Conservation (phyloP, 1,284 basidiomycete species). For the Ceratobasidium sp. region DNA sequence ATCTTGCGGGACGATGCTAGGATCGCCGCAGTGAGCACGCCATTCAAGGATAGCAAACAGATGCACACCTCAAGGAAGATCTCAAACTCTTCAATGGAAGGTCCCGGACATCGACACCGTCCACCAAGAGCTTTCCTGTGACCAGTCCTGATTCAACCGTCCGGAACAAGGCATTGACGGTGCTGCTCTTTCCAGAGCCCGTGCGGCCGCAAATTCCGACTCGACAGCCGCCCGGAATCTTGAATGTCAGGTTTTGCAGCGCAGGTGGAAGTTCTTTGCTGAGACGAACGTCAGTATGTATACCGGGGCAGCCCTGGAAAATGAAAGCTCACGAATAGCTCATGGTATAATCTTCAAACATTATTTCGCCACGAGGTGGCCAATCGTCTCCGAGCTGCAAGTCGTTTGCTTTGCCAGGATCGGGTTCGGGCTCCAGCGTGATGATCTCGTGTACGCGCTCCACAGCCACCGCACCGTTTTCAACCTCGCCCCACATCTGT, state of each 20-base stretch:
- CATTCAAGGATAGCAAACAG: not conserved
- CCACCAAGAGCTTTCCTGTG: not conserved
- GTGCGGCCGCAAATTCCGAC: constrained; percentile 15
- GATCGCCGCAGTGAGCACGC: not conserved
- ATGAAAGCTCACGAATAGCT: not conserved
- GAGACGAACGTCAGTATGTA: not conserved
- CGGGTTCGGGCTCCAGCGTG: not conserved
- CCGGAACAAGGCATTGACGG: constrained; percentile 17
- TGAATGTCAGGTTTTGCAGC: constrained; percentile 3
- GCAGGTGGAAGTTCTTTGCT: not conserved
- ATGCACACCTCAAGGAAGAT: constrained; percentile 4
- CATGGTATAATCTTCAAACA: constrained; percentile 11
- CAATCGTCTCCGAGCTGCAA: not conserved
- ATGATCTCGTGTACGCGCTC: constrained; percentile 8
- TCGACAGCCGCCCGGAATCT: not conserved
- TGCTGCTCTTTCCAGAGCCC: constrained; percentile 22
- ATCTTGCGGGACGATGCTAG: constrained; percentile 18
- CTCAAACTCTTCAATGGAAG: not conserved
- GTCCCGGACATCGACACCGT: not conserved
- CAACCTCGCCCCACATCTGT: constrained; percentile 2
- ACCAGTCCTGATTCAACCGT: constrained; percentile 4
- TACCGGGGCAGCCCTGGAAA: not conserved
- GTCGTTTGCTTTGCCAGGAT: not conserved
- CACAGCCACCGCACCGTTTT: constrained; percentile 8
- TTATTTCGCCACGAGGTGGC: not conserved